Evolutionary conservation across 768 basidiomycete genomes (phyloP), one percentile per base, ranked within the genome.

Genomic region (Mycena haematopus): DNA sequence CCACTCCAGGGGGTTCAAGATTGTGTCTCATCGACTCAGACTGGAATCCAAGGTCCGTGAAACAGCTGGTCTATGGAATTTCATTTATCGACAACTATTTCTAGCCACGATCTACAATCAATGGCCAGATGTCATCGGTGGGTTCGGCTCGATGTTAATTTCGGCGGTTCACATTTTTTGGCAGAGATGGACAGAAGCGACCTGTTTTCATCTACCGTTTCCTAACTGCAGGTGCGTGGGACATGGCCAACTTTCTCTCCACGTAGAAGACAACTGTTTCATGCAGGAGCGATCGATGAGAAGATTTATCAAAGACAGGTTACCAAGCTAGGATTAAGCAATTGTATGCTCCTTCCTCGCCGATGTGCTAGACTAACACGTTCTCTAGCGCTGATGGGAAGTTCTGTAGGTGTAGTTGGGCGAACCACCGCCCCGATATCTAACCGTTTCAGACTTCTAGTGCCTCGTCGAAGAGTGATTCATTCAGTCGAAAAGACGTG

Each of bases 41-140:
- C 70, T 97, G 95, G 95, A 96, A 96, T 76, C 95, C 95, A 36
- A 93, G 92, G 89, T 87, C 52, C 53, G 72, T 62, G 19, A 5
- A 19, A 29, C 31, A 14, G 13, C 19, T 33, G 24, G 8, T 25
- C 27, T 24, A 19, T 4, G 6, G 31, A 24, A 52, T 27, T 33
- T 29, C 44, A 38, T 40, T 29, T 25, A n/a, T 33, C 21, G n/a
- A 38, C 58, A 60, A 31, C 58, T 52, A 22, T n/a, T 19, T 35
- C 22, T 58, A 93, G 91, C 69, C 92, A 92, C 69, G 97, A 99
- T 76, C 75, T 95, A 19, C 97, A 99, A 75, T 90, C 97, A 2
- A 99, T 99, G 96, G 96, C 95, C 54, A 86, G 96, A 52, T 96
- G 96, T 72, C 93, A 96, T 75, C 85, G 94, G 94, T 93, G 63